Evolutionary conservation across 1,284 basidiomycete species (phyloP).

Genomic region (Apiotrichum akiyoshidainum): DNA sequence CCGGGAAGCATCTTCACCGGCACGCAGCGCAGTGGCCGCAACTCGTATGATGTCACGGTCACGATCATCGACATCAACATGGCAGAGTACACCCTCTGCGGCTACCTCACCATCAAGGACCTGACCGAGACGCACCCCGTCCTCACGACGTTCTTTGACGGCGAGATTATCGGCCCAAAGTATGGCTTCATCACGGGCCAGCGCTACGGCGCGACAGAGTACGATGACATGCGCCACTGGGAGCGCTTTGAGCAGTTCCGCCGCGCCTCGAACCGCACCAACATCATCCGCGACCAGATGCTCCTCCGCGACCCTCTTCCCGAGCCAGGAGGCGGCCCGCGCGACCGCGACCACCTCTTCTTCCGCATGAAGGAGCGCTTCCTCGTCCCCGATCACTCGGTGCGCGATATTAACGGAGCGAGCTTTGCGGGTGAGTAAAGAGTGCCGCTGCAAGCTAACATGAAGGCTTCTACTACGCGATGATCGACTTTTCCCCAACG

Average conservation of each 20-base stretch:
- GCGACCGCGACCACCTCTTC: constrained; percentile 59
- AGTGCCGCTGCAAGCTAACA: constrained; percentile 7
- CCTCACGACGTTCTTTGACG: constrained; percentile 88
- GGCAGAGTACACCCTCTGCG: constrained; percentile 71
- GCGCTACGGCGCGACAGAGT: constrained; percentile 76
- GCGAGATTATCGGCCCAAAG: constrained; percentile 79
- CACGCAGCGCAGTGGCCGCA: constrained; percentile 76
- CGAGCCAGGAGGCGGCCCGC: constrained; percentile 24
- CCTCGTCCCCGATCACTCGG: constrained; percentile 86
- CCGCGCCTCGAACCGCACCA: constrained; percentile 54
- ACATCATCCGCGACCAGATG: constrained; percentile 69
- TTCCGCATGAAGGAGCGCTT: constrained; percentile 98
- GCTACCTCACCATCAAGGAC: constrained; percentile 82
- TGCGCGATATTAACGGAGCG: constrained; percentile 90
- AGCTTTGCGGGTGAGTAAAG: constrained; percentile 77
- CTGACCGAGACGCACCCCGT: constrained; percentile 86
- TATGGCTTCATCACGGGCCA: constrained; percentile 80
- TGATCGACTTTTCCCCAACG: constrained; percentile 49
- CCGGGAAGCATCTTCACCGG: constrained; percentile 73
- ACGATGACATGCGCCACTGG: constrained; percentile 88
- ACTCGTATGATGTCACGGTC: constrained; percentile 78
- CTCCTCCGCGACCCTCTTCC: constrained; percentile 60
- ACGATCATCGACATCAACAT: constrained; percentile 80
- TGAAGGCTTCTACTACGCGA: constrained; percentile 73
- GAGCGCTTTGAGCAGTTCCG: constrained; percentile 84